These are phyloP conservation scores for Leccinum variicolor DNA, from an alignment of 768 basidiomycete genomes.

Conservation along the genomic window DNA sequence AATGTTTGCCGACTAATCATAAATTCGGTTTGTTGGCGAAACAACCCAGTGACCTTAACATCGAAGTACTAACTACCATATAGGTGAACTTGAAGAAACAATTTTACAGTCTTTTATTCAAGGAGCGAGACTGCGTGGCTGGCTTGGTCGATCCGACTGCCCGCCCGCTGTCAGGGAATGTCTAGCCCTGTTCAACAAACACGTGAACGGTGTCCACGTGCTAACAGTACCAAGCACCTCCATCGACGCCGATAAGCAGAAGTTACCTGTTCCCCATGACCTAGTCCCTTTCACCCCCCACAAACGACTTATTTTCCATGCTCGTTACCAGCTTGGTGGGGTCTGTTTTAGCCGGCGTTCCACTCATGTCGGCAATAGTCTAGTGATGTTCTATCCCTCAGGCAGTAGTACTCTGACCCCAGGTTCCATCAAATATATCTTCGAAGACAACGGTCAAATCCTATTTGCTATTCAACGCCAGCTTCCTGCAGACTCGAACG, in stretches of 20 bases:
- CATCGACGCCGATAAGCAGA: no score
- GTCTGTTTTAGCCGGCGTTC: not conserved
- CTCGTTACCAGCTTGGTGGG: not conserved
- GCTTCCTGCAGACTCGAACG: not conserved
- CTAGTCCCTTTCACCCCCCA: no score
- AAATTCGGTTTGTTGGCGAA: constrained; percentile 17
- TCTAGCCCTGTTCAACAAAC: constrained; percentile 1
- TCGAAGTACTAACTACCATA: constrained; percentile 2
- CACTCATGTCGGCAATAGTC: not conserved
- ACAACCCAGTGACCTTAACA: not conserved
- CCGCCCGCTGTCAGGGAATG: constrained; percentile 5
- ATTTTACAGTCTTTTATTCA: constrained; percentile 12
- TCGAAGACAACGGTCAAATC: not conserved
- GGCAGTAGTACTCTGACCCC: not conserved
- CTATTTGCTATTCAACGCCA: constrained; percentile 7
- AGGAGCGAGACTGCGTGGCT: constrained; percentile 9
- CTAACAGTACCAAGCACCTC: no score
- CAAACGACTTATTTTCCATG: not conserved
- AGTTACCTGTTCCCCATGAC: no score
- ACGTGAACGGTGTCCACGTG: no score
- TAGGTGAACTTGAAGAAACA: constrained; percentile 8
- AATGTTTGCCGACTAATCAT: constrained; percentile 33
- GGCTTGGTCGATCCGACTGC: constrained; percentile 5
- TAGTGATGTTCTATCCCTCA: not conserved
- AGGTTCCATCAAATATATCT: not conserved